Evolutionary conservation across 2,329 filamentous ascomycete species (phyloP), one percentile per base, ranked within the genome.

Genomic region (Fusarium sp.): DNA sequence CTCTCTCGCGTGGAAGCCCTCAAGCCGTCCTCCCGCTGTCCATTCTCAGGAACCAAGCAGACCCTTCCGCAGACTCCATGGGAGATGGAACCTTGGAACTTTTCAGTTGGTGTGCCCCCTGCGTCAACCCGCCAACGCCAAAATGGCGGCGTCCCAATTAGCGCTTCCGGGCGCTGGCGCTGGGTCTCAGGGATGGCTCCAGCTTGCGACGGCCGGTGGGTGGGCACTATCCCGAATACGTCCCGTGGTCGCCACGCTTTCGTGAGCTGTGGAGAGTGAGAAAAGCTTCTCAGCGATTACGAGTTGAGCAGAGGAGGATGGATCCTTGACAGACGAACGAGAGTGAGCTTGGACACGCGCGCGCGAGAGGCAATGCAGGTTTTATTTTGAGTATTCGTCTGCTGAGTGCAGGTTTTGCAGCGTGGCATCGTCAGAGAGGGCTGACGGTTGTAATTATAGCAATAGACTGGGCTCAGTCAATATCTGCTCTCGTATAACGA

Each of bases 61-160:
- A n/a, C 52, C 30, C 52, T 25, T 35, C 52, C 13, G 20, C 43
- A 45, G 52, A 27, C 52, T 57, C 54, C 54, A 59, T 72, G 23
- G 52, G 59, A 20, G 23, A 37, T 35, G 16, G 43, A 23, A 23
- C 60, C 35, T 43, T 35, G 16, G 43, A 18, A 18, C 60, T 39
- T 43, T 64, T 25, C 45, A 41, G 61, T 41, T 57, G 52, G 52
- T 70, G 66, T 43, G 61, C 67, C 76, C 76, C 76, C 75, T 78
- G 76, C 77, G 70, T 78, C 75, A 73, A 78, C 77, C 75, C 68
- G 72, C 74, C 74, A 77, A 77, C 76, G 52, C 66, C 70, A 65
- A 59, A 71, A 68, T 66, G 66, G 52, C 70, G 62, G 74, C 59
- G 43, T 63, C 39, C 57, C 34, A 43, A 61, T 64, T 76, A 75